Evolutionary conservation across 2,329 filamentous ascomycete species (phyloP).

Genomic region (Chaetomium olivaceum): DNA sequence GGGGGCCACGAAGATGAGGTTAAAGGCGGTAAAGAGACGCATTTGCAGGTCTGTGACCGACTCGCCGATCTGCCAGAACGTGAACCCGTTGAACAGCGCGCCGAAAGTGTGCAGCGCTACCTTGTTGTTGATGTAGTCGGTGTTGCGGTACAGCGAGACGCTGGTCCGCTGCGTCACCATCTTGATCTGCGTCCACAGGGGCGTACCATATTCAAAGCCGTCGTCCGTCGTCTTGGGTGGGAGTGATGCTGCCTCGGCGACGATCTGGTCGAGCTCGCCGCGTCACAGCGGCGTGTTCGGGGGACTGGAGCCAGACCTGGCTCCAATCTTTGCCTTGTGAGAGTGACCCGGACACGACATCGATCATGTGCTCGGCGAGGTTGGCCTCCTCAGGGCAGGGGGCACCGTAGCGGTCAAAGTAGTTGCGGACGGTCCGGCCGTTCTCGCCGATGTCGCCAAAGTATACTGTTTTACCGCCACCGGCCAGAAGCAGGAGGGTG

Average conservation of each 20-base stretch:
- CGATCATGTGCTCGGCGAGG: slow-evolving; percentile 75
- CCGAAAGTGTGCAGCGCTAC: slow-evolving; percentile 55
- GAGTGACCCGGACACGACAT: slow-evolving; percentile 53
- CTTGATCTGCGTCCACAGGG: slow-evolving; percentile 62
- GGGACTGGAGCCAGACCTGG: slow-evolving; percentile 41
- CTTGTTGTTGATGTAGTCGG: slow-evolving; percentile 67
- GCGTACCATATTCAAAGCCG: slow-evolving; percentile 71
- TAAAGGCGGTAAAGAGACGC: slow-evolving; percentile 61
- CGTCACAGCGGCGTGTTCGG: slow-evolving; percentile 50
- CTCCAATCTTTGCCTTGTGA: slow-evolving; percentile 46
- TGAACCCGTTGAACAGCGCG: slow-evolving; percentile 62
- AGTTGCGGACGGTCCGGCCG: slow-evolving; percentile 55
- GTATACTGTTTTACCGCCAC: slow-evolving; percentile 65
- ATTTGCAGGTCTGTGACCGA: slow-evolving; percentile 54
- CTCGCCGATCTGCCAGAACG: slow-evolving; percentile 60
- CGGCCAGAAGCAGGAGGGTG: slow-evolving; percentile 63
- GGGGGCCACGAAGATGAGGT: slow-evolving; percentile 63
- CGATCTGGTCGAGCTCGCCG: slow-evolving; percentile 65
- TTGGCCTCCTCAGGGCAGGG: slow-evolving; percentile 64
- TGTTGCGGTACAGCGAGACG: slow-evolving; percentile 64
- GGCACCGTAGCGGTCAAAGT: slow-evolving; percentile 68
- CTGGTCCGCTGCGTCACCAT: slow-evolving; percentile 66
- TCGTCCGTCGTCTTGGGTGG: slow-evolving; percentile 45
- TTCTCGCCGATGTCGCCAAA: slow-evolving; percentile 62
- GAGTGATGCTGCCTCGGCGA: slow-evolving; percentile 53